Evolutionary conservation across 495 filamentous ascomycete genomes (phyloP), one percentile per base, ranked within the genome.

Genomic region (Cercophora scortea): DNA sequence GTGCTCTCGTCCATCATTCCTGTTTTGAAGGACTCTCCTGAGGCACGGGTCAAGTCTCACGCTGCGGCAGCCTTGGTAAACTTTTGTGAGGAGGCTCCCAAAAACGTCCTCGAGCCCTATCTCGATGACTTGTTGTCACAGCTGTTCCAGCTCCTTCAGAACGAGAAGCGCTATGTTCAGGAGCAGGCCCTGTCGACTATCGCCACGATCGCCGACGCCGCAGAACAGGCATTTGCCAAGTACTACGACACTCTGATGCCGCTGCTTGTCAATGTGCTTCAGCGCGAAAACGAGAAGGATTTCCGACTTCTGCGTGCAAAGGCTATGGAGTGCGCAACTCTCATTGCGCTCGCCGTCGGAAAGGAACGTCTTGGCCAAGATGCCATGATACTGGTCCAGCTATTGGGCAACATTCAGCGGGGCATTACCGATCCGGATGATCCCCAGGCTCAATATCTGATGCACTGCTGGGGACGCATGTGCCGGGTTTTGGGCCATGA

Each of bases 401-500:
- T 95, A 13, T 75, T 99, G 48, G 93, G 86, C 5, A 80, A 76
- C 43, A 95, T 97, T 50, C 94, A 99, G 58, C 71, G 87, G 59
- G 85, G 80, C 60, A 92, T 97, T 51, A 83, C 83, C 18, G 94
- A 99, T 60, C 75, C 89, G 12, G 94, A 97, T 61, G 94, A 99
- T 65, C 94, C 94, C 25, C 94, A 99, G 69, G 88, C 89, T 8
- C 89, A 92, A 57, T 99, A 99, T 67, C 81, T 99, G 15, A 86
- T 97, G 61, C 94, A 99, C 76, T 99, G 93, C 73, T 99, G 94
- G 94, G 94, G 94, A 44, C 82, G 94, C 32, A 97, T 99, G 94
- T 96, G 91, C 69, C 86, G 93, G 45, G 92, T 97, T 16, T 78
- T 99, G 51, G 90, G 86, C 43, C 72, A 79, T 42, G 90, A 94